Percentiles rank a stretch among this genome's conserved stretches.
These are phyloP conservation scores for Pleurotus salmoneostramineus DNA, from an alignment of 768 basidiomycete genomes.

Conservation along the genomic window DNA sequence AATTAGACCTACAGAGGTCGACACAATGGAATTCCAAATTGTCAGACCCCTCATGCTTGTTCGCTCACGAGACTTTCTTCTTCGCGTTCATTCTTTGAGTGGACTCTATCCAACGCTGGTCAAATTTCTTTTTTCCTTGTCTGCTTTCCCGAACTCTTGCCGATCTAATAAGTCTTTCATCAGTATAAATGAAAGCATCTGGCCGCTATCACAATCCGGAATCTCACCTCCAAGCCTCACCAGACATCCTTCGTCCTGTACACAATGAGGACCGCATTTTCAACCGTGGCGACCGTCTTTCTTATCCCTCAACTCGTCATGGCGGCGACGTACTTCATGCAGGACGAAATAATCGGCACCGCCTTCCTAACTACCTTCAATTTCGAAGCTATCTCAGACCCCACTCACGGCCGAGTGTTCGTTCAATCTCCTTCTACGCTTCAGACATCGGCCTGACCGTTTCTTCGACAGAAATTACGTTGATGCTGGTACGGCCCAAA, in stretches of 20 bases:
- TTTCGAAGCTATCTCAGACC: constrained; percentile 39
- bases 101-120: neutral
- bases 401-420: constrained; percentile 50
- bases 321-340: constrained; percentile 30
- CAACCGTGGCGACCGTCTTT: neutral
- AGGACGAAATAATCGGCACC: constrained; percentile 30
- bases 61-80: neutral
- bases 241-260: neutral
- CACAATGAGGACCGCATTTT: neutral
- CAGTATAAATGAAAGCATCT: neutral
- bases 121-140: no score
- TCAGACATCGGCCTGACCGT: neutral
- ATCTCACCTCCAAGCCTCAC: neutral
- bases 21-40: neutral
- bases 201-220: neutral
- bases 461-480: constrained; percentile 7
- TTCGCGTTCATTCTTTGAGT: neutral
- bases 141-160: no score
- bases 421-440: neutral
- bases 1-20: neutral
- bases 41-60: neutral
- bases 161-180: neutral
- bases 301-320: constrained; percentile 11
- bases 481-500: constrained; percentile 27
- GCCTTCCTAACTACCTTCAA: constrained; percentile 39